These are phyloP conservation scores for Verbascum thapsus DNA, from an alignment of 257 asterid species.

Conservation along the genomic window DNA sequence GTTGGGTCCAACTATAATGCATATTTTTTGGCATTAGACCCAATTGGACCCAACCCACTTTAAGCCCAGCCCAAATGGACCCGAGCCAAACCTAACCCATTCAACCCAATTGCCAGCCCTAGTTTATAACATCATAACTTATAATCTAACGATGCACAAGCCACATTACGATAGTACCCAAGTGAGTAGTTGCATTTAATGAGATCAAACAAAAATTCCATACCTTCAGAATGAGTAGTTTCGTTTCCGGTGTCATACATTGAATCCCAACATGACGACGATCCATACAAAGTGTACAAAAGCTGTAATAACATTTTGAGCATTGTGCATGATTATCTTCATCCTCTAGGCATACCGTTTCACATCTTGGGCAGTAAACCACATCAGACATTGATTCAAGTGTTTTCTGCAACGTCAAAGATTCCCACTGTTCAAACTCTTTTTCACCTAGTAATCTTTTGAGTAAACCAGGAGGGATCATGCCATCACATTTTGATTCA, in stretches of 20 bases:
- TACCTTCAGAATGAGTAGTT: constrained; percentile 71
- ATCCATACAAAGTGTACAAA: constrained; percentile 81
- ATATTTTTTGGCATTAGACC: no score
- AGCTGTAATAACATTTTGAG: constrained; percentile 82
- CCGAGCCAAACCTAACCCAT: no score
- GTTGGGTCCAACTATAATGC: no score
- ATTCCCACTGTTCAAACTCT: constrained; percentile 81
- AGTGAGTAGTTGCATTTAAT: no score
- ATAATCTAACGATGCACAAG: no score
- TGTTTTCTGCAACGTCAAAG: constrained; percentile 68
- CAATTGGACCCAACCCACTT: no score
- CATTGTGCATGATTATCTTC: constrained; percentile 83
- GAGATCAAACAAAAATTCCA: background rate
- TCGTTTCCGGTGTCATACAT: constrained; percentile 81
- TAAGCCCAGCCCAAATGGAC: no score
- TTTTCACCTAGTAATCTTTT: constrained; percentile 67
- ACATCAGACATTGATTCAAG: constrained; percentile 89
- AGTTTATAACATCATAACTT: no score
- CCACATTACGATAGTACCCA: no score
- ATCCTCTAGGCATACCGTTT: constrained; percentile 81
- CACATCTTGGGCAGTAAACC: constrained; percentile 92
- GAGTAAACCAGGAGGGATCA: constrained; percentile 86
- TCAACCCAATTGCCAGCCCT: no score
- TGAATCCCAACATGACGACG: constrained; percentile 80
- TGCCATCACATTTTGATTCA: constrained; percentile 76